These are phyloP conservation scores for Thuja plicata DNA, from an alignment of 83 land plant genomes.

Conservation along the genomic window DNA sequence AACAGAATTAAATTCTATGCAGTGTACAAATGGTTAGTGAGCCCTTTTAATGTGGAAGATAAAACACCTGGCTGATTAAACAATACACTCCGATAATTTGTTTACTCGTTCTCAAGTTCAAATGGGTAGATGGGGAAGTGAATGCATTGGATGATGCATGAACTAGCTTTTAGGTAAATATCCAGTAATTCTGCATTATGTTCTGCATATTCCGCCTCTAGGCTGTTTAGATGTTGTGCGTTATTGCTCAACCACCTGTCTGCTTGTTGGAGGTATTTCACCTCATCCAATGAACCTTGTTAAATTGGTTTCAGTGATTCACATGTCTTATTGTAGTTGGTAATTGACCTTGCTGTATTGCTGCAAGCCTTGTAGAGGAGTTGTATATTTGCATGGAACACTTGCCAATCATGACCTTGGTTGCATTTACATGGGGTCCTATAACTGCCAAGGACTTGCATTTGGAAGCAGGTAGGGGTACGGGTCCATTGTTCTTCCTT, in stretches of 20 bases:
- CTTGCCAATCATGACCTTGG: slow-evolving; percentile 65
- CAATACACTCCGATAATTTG: not conserved
- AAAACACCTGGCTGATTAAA: not conserved
- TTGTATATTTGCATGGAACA: slow-evolving; percentile 32
- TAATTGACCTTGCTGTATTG: slow-evolving; percentile 12
- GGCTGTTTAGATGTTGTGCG: not conserved
- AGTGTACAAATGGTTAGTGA: not conserved
- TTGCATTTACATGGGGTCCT: slow-evolving; percentile 56
- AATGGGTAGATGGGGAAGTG: not conserved
- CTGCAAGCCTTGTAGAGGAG: slow-evolving; percentile 29
- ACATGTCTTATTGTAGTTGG: slow-evolving; percentile 22
- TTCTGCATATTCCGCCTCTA: not conserved
- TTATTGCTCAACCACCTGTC: not conserved
- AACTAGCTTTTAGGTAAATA: not conserved
- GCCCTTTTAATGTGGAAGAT: not conserved
- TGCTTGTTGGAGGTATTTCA: not conserved
- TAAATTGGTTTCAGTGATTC: too few relatives aligned
- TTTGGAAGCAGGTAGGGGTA: slow-evolving; percentile 18
- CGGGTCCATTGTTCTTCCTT: slow-evolving; percentile 29
- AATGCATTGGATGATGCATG: not conserved
- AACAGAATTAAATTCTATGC: not conserved
- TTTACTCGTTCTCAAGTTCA: not conserved
- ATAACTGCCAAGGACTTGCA: slow-evolving; percentile 40
- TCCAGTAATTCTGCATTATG: not conserved
- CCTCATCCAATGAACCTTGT: too few relatives aligned